These are phyloP conservation scores for Sherardia arvensis DNA, from an alignment of 257 asterid species.

Conservation along the genomic window DNA sequence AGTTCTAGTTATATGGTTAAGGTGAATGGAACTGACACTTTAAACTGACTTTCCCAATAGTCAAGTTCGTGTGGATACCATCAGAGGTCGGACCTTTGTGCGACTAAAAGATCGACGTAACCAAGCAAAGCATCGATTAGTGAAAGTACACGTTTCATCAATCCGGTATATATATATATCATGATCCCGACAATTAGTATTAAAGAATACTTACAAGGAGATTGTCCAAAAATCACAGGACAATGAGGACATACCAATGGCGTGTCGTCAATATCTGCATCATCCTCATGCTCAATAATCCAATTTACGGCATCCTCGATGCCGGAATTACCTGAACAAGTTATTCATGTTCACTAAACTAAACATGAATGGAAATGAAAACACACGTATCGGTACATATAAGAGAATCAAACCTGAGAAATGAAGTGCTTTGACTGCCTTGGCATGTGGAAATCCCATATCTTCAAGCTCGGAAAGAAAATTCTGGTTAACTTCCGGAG, in stretches of 20 bases:
- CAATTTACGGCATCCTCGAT: constrained; percentile 66
- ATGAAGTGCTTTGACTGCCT: constrained; percentile 46
- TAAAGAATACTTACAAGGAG: too few species aligned
- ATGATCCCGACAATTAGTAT: too few species aligned
- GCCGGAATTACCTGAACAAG: constrained; percentile 53
- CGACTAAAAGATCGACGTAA: too few species aligned
- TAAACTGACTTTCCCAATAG: too few species aligned
- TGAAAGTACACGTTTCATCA: too few species aligned
- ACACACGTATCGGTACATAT: neutral
- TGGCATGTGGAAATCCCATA: constrained; percentile 59
- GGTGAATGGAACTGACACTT: too few species aligned
- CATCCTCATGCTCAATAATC: constrained; percentile 51
- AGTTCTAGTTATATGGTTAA: too few species aligned
- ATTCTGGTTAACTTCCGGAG: constrained; percentile 27
- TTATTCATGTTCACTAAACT: neutral
- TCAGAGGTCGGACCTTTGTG: too few species aligned
- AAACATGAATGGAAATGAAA: neutral
- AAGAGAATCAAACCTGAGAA: constrained; percentile 38
- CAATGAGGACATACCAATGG: constrained; percentile 44
- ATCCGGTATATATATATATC: too few species aligned
- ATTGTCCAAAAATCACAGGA: neutral
- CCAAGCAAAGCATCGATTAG: too few species aligned
- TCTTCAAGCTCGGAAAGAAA: constrained; percentile 54
- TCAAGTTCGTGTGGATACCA: too few species aligned
- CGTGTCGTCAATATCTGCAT: constrained; percentile 28